Evolutionary conservation across 345 rosid species (phyloP).

Genomic region (Eucalyptus camaldulensis): DNA sequence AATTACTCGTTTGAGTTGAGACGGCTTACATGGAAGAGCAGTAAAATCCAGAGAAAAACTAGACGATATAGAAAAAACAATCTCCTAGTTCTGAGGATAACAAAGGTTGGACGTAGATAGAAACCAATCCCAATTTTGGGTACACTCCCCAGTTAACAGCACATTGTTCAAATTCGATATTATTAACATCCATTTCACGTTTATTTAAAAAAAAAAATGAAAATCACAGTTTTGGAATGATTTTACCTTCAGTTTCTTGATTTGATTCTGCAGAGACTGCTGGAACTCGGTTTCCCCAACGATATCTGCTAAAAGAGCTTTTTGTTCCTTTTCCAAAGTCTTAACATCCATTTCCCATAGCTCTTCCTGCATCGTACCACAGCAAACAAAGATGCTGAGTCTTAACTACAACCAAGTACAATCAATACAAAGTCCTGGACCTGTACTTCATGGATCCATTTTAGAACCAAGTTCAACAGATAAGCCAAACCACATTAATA

Average conservation of each 20-base stretch:
- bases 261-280: slow-evolving; percentile 35
- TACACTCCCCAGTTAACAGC: background rate
- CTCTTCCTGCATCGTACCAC: slow-evolving; percentile 30
- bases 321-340: slow-evolving; percentile 42
- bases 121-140: background rate
- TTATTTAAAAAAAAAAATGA: too few species aligned
- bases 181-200: background rate
- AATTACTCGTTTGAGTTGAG: background rate
- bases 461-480: background rate
- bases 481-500: background rate
- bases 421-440: background rate
- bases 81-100: background rate
- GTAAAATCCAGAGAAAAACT: background rate
- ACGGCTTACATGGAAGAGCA: accelerated
- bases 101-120: background rate
- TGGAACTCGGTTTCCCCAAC: slow-evolving; percentile 37
- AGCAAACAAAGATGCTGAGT: background rate
- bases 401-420: background rate
- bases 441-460: background rate
- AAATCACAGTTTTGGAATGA: background rate
- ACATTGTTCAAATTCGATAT: background rate
- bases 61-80: background rate
- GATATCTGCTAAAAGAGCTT: slow-evolving; percentile 45
- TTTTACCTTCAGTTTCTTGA: slow-evolving; percentile 46
- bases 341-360: slow-evolving; percentile 28